Evolutionary conservation across 306 rosid species (phyloP).

Genomic region (Begonia masoniana): DNA sequence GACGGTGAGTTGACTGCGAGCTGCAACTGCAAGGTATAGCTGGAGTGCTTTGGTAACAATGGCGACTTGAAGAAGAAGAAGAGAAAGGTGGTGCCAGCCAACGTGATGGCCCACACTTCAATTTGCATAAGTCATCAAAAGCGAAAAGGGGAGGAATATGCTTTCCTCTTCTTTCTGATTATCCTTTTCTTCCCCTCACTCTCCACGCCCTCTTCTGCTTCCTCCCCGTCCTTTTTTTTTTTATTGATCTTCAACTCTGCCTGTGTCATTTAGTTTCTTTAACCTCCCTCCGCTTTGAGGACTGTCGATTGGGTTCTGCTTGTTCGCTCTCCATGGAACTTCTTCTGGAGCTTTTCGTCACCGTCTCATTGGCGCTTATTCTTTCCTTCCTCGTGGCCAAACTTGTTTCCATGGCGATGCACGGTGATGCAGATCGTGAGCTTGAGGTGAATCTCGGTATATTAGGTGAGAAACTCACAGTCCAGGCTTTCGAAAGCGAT

Average conservation of each 20-base stretch:
- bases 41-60: too few relatives aligned
- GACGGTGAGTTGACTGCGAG: too few relatives aligned
- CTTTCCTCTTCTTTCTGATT: constrained; percentile 33
- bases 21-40: too few relatives aligned
- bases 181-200: constrained; percentile 20
- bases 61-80: too few relatives aligned
- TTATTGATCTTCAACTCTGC: background rate
- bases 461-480: constrained; percentile 15
- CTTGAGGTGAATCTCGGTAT: background rate
- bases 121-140: background rate
- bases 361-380: constrained; percentile 38
- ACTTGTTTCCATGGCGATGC: constrained; percentile 34
- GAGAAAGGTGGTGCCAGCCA: background rate
- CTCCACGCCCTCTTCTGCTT: background rate
- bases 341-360: constrained; percentile 37
- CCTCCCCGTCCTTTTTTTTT: background rate
- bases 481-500: constrained; percentile 16
- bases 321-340: background rate
- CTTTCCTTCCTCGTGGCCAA: constrained; percentile 43
- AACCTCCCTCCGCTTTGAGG: too few relatives aligned
- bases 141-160: constrained; percentile 33
- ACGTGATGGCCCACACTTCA: background rate
- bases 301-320: background rate
- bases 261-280: background rate
- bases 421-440: constrained; percentile 9